Evolutionary conservation across 2,329 filamentous ascomycete genomes (phyloP).

Genomic region (Botrytis squamosa): DNA sequence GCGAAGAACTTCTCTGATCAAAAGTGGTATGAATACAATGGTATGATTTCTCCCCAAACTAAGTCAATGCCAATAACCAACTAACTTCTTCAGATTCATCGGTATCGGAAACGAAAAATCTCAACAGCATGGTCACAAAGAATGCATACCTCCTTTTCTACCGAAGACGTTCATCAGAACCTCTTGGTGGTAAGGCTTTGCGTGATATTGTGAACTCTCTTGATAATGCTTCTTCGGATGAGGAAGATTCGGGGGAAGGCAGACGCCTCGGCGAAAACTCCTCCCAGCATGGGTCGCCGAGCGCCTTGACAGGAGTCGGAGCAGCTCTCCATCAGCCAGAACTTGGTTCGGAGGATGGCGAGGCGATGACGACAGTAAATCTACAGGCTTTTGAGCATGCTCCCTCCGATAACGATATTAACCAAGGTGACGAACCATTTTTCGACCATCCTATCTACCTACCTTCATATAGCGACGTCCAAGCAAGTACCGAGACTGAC

Average conservation of each 20-base stretch:
- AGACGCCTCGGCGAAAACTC: slow-evolving; percentile 79
- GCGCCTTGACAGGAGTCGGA: slow-evolving; percentile 76
- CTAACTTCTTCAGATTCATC: slow-evolving; percentile 67
- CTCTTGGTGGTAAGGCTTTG: slow-evolving; percentile 77
- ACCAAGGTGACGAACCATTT: slow-evolving; percentile 28
- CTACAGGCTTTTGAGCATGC: slow-evolving; percentile 31
- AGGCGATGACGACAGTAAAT: slow-evolving; percentile 35
- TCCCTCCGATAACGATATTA: slow-evolving; percentile 33
- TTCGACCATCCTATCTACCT: slow-evolving; percentile 16
- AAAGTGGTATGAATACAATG: slow-evolving; percentile 96
- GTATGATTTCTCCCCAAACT: slow-evolving; percentile 50
- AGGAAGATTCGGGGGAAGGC: slow-evolving; percentile 71
- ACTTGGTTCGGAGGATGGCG: slow-evolving; percentile 50
- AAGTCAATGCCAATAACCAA: slow-evolving; percentile 9
- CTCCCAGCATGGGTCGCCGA: slow-evolving; percentile 89
- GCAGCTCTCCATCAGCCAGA: slow-evolving; percentile 66
- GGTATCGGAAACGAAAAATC: slow-evolving; percentile 61
- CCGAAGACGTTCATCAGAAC: slow-evolving; percentile 72
- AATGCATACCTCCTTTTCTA: slow-evolving; percentile 96
- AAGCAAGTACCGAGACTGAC: slow-evolving; percentile 32
- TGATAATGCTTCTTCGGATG: slow-evolving; percentile 50
- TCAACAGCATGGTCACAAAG: slow-evolving; percentile 63
- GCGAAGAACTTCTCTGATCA: slow-evolving; percentile 88
- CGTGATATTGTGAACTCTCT: slow-evolving; percentile 67
- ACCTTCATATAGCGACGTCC: slow-evolving; percentile 31